Conservation (phyloP, 164 flowering plant genomes). For the Houttuynia cordata region DNA sequence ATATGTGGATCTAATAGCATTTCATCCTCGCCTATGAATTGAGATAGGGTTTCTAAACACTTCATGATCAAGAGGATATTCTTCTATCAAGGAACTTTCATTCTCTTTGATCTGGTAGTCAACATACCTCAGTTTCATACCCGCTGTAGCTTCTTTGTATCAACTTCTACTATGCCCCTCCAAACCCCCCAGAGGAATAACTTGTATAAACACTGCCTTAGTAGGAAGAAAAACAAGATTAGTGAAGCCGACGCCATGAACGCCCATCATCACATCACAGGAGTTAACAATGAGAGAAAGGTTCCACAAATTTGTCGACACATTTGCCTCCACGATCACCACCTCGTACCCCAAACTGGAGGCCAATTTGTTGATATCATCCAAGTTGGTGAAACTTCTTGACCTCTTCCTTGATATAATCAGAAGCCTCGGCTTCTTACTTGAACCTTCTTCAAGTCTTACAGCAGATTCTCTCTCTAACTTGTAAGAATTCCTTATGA, state of each 20-base stretch:
- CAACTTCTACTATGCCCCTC: conserved; percentile 26
- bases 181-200: conserved; percentile 49
- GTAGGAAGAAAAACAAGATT: conserved; percentile 70
- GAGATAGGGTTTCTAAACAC: conserved; percentile 41
- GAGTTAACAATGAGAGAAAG: conserved; percentile 51
- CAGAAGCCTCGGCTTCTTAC: conserved; percentile 41
- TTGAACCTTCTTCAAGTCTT: conserved; percentile 2
- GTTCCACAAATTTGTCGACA: conserved; percentile 8
- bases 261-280: conserved; percentile 68
- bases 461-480: conserved; percentile 26
- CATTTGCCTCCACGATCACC: conserved; percentile 28
- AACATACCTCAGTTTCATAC: conserved; percentile 58
- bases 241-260: conserved; percentile 87
- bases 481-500: conserved; percentile 35
- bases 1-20: conserved; percentile 20
- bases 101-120: conserved; percentile 41
- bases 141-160: conserved; percentile 45
- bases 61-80: conserved; percentile 41
- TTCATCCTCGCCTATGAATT: conserved; percentile 36
- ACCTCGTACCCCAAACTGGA: conserved; percentile 47
- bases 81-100: conserved; percentile 51
- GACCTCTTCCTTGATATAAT: conserved; percentile 42
- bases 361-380: conserved; percentile 27
- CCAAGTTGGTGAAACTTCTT: conserved; percentile 33
- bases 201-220: conserved; percentile 55